phyloP scores from a whole-genome alignment of 2,329 filamentous ascomycete genomes.

The Fusarium miscanthi region DNA sequence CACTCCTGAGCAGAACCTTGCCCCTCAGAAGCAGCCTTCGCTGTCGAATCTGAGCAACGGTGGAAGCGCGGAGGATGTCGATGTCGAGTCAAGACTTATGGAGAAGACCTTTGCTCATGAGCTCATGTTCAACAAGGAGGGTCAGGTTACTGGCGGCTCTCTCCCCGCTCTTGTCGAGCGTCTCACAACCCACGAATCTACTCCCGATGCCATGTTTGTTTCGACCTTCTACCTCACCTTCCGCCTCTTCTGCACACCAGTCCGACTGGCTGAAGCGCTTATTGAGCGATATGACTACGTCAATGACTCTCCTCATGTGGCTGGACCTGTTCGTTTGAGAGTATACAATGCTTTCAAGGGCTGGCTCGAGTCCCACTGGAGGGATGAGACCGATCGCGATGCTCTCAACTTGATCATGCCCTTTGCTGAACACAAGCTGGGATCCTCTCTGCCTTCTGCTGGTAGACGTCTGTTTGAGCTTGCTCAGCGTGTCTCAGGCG shows the following conservation, averaged over 20 bases:
- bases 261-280: conserved; percentile 82
- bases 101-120: conserved; percentile 93
- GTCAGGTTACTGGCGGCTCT: conserved; percentile 92
- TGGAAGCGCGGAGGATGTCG: conserved; percentile 78
- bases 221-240: conserved; percentile 98
- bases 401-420: conserved; percentile 80
- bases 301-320: conserved; percentile 77
- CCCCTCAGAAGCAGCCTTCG: conserved; percentile 69
- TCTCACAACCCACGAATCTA: conserved; percentile 91
- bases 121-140: conserved; percentile 92
- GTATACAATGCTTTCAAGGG: conserved; percentile 98
- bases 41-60: conserved; percentile 75
- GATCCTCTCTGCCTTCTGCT: conserved; percentile 76
- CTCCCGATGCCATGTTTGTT: conserved; percentile 90
- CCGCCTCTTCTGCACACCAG: conserved; percentile 86
- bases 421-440: conserved; percentile 82
- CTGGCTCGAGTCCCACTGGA: conserved; percentile 97
- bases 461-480: conserved; percentile 85
- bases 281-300: conserved; percentile 94
- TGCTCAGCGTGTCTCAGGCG: conserved; percentile 78
- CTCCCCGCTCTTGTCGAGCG: conserved; percentile 92
- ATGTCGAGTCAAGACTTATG: conserved; percentile 85
- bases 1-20: conserved; percentile 75
- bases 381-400: conserved; percentile 79
- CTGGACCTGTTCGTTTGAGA: conserved; percentile 84